Percentiles rank a stretch among this genome's conserved stretches.
phyloP scores from a whole-genome alignment of 1,139 yeast species.

The Ogataea hybrid region DNA sequence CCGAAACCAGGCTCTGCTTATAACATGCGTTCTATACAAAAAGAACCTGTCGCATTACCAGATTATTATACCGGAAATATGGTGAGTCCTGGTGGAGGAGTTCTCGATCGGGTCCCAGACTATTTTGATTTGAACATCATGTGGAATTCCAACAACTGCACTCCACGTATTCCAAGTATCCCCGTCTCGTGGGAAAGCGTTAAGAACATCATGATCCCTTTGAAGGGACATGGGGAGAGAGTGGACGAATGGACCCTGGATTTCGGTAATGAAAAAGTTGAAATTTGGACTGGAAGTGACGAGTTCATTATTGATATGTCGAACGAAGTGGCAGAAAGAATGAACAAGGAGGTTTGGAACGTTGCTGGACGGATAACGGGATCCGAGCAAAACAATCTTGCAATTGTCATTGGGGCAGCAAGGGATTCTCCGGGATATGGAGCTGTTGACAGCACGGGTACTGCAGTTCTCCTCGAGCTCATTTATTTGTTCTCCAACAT shows the following conservation, averaged over 20 bases:
- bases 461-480: slow-evolving; percentile 53
- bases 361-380: slow-evolving; percentile 79
- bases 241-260: slow-evolving; percentile 36
- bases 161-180: slow-evolving; percentile 72
- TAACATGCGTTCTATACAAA: slow-evolving; percentile 50
- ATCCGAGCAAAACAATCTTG: slow-evolving; percentile 72
- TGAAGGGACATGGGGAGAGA: slow-evolving; percentile 47
- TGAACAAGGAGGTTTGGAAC: slow-evolving; percentile 75
- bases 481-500: slow-evolving; percentile 55
- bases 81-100: slow-evolving; percentile 62
- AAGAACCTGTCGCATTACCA: slow-evolving; percentile 62
- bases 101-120: slow-evolving; percentile 24
- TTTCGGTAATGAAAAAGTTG: slow-evolving; percentile 21
- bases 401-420: slow-evolving; percentile 78
- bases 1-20: slow-evolving; percentile 28
- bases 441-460: slow-evolving; percentile 74
- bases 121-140: slow-evolving; percentile 22
- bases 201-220: slow-evolving; percentile 42
- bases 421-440: slow-evolving; percentile 82
- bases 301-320: slow-evolving; percentile 35
- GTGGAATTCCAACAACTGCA: slow-evolving; percentile 49
- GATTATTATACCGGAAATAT: slow-evolving; percentile 77
- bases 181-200: slow-evolving; percentile 79
- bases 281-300: slow-evolving; percentile 41
- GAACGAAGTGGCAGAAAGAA: slow-evolving; percentile 49